Percentiles rank a stretch among this genome's conserved stretches.
phyloP scores from a whole-genome alignment of 2,329 filamentous ascomycete genomes.

The Epichloe hybrida region DNA sequence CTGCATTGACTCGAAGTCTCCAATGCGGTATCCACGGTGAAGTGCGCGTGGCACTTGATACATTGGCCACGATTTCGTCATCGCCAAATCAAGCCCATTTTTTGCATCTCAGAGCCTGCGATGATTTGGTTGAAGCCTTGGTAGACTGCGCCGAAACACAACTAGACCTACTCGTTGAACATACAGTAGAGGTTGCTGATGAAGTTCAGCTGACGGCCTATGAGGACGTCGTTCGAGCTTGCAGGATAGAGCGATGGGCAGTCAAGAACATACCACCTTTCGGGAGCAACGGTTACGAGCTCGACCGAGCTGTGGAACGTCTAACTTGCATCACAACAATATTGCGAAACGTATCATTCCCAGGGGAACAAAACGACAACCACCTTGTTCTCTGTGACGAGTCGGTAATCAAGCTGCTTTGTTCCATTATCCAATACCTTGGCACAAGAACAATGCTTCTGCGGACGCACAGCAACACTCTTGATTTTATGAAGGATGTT shows the following conservation, averaged over 20 bases:
- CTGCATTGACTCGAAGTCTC: conserved; percentile 76
- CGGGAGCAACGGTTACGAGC: conserved; percentile 63
- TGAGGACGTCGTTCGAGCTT: conserved; percentile 75
- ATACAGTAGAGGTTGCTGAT: conserved; percentile 75
- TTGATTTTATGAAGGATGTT: conserved; percentile 96
- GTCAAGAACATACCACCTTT: conserved; percentile 62
- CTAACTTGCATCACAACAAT: conserved; percentile 87
- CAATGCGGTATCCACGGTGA: conserved; percentile 84
- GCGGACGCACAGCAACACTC: conserved; percentile 66
- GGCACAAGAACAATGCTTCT: conserved; percentile 82
- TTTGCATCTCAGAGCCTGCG: conserved; percentile 58
- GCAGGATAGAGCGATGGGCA: conserved; percentile 56
- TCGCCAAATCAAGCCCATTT: conserved; percentile 54
- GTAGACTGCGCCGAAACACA: conserved; percentile 88
- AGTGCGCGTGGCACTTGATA: conserved; percentile 80
- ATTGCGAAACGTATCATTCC: conserved; percentile 81
- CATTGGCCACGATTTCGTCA: conserved; percentile 51
- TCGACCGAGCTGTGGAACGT: conserved; percentile 76
- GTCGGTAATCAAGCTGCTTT: conserved; percentile 68
- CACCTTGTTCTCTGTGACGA: conserved; percentile 62
- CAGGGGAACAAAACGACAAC: conserved; percentile 48
- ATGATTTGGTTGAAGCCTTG: conserved; percentile 77
- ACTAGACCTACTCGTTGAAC: conserved; percentile 69
- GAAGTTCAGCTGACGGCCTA: conserved; percentile 73
- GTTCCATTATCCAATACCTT: conserved; percentile 69